Evolutionary conservation across 257 asterid genomes (phyloP).

Genomic region (Gardenia jasminoides): DNA sequence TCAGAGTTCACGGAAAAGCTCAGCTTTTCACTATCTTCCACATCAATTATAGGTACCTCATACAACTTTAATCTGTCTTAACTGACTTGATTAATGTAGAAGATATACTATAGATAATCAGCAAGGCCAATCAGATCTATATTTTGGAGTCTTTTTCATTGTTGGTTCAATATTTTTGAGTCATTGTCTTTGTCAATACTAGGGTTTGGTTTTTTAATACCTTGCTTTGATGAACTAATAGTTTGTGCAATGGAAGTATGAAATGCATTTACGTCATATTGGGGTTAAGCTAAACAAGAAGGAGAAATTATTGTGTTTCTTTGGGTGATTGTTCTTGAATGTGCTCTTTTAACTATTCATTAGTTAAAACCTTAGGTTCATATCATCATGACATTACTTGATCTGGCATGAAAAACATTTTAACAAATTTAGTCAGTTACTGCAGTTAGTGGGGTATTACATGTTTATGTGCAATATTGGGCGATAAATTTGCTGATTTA

Average conservation of each 20-base stretch:
- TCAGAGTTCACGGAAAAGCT: slow-evolving; percentile 56
- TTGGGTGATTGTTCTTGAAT: neutral
- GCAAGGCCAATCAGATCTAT: neutral
- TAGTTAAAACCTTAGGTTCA: neutral
- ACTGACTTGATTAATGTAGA: slow-evolving; percentile 11
- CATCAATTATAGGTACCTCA: slow-evolving; percentile 53
- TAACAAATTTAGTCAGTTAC: neutral
- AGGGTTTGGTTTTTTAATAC: neutral
- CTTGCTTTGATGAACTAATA: neutral
- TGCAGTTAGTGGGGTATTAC: neutral
- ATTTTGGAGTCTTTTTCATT: no score
- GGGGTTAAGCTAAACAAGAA: neutral
- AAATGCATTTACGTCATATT: neutral
- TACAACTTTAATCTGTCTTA: slow-evolving; percentile 20
- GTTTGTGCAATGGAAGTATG: neutral
- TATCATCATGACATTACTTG: neutral
- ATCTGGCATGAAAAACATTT: neutral
- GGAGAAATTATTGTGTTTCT: neutral
- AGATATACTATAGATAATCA: neutral
- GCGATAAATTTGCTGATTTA: neutral
- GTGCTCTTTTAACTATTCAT: neutral
- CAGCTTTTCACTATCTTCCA: slow-evolving; percentile 49
- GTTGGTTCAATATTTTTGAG: neutral
- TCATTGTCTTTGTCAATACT: neutral
- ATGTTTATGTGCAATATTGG: neutral